Evolutionary conservation across 257 asterid genomes (phyloP).

Genomic region (Coffea canephora): DNA sequence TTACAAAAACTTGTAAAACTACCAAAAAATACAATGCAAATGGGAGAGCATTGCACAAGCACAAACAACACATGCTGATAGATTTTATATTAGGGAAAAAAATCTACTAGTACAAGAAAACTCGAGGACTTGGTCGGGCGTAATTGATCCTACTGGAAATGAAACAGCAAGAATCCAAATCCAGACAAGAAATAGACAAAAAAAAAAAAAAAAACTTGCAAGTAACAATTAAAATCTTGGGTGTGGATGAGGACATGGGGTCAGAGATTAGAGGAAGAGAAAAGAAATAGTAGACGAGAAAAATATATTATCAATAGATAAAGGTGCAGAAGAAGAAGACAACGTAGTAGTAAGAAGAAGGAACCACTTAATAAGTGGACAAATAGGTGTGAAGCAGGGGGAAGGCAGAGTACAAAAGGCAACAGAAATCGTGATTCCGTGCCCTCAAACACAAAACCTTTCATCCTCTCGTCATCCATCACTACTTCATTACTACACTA

Average conservation of each 20-base stretch:
- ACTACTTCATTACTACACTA: slow-evolving; percentile 20
- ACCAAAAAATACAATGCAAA: too few species aligned
- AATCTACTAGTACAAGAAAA: neutral
- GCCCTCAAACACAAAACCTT: slow-evolving; percentile 15
- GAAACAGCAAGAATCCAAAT: slow-evolving; percentile 7
- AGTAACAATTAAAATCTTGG: neutral
- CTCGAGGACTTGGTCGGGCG: neutral
- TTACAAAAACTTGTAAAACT: too few species aligned
- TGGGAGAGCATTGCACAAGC: too few species aligned
- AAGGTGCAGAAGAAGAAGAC: slow-evolving; percentile 3
- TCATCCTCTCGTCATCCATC: slow-evolving; percentile 20
- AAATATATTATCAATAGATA: too few species aligned
- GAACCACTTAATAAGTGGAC: slow-evolving; percentile 26
- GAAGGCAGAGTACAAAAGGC: neutral
- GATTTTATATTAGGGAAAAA: too few species aligned
- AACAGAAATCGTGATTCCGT: slow-evolving; percentile 24
- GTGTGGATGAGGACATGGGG: neutral
- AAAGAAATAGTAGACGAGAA: neutral
- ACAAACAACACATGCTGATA: too few species aligned
- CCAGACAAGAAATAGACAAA: neutral
- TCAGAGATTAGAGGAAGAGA: neutral
- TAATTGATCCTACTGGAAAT: neutral
- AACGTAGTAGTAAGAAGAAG: neutral
- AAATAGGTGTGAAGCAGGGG: slow-evolving; percentile 19
- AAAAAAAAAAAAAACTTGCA: neutral